Evolutionary conservation across 768 basidiomycete species (phyloP).

Genomic region (Boletus sp.): DNA sequence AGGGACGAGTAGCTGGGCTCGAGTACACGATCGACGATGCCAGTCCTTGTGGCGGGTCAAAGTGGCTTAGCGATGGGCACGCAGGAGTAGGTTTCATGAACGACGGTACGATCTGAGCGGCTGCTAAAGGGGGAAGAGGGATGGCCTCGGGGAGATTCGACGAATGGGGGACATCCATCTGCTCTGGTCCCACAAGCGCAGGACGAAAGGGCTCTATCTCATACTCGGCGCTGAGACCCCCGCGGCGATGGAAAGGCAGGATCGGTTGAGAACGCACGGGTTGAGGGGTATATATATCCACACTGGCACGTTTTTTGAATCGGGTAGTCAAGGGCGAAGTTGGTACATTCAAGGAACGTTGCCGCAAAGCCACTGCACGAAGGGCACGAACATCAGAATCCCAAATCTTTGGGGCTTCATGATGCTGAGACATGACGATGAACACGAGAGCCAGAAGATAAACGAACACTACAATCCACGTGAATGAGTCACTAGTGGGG

Average conservation of each 20-base stretch:
- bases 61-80: slow-evolving; percentile 10
- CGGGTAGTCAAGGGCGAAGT: slow-evolving; percentile 34
- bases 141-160: slow-evolving; percentile 24
- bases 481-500: not conserved
- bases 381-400: slow-evolving; percentile 43
- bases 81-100: slow-evolving; percentile 14
- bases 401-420: slow-evolving; percentile 51
- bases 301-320: slow-evolving; percentile 34
- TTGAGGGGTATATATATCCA: slow-evolving; percentile 42
- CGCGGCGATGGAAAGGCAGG: slow-evolving; percentile 31
- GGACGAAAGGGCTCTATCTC: slow-evolving; percentile 47
- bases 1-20: slow-evolving; percentile 21
- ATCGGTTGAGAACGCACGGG: slow-evolving; percentile 39
- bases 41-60: slow-evolving; percentile 6
- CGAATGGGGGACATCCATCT: slow-evolving; percentile 14
- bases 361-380: slow-evolving; percentile 32
- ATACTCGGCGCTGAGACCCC: slow-evolving; percentile 42
- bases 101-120: slow-evolving; percentile 13
- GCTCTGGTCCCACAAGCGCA: slow-evolving; percentile 18
- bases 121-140: slow-evolving; percentile 22
- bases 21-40: slow-evolving; percentile 34
- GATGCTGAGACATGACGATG: slow-evolving; percentile 40
- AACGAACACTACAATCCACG: slow-evolving; percentile 43
- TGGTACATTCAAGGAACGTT: slow-evolving; percentile 34
- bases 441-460: slow-evolving; percentile 52